Evolutionary conservation across 73 alveolate species (phyloP).

Genomic region (Paramecium octaurelia): DNA sequence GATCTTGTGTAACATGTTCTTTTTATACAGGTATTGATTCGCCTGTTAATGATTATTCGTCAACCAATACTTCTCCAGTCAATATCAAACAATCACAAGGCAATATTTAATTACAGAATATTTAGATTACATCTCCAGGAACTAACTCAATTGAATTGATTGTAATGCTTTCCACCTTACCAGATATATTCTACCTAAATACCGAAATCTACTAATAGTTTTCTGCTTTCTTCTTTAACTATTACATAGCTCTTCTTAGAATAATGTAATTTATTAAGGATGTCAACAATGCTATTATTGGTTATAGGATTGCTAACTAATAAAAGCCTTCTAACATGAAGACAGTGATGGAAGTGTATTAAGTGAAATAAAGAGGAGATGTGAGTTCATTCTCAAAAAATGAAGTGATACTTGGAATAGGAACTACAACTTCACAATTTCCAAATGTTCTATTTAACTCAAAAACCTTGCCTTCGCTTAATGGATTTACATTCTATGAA

Average conservation of each 20-base stretch:
- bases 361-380: conserved; percentile 47
- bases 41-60: conserved; percentile 89
- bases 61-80: conserved; percentile 76
- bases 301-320: conserved; percentile 40
- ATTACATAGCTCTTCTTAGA: not conserved
- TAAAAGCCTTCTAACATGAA: conserved; percentile 19
- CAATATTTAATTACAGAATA: not conserved
- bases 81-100: conserved; percentile 81
- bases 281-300: not conserved
- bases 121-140: not conserved
- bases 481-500: not conserved
- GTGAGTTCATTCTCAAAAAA: conserved; percentile 47
- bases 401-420: conserved; percentile 11
- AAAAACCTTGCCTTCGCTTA: not conserved
- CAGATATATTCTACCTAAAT: not conserved
- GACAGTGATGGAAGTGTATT: not conserved
- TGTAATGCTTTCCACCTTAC: not conserved
- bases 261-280: not conserved
- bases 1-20: not conserved
- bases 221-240: not conserved
- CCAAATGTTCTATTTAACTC: conserved; percentile 18
- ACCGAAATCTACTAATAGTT: not conserved
- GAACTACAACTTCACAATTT: not conserved
- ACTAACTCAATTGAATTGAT: not conserved
- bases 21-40: conserved; percentile 84